Conservation (phyloP, 768 basidiomycete species). For the Heimioporus sp. region DNA sequence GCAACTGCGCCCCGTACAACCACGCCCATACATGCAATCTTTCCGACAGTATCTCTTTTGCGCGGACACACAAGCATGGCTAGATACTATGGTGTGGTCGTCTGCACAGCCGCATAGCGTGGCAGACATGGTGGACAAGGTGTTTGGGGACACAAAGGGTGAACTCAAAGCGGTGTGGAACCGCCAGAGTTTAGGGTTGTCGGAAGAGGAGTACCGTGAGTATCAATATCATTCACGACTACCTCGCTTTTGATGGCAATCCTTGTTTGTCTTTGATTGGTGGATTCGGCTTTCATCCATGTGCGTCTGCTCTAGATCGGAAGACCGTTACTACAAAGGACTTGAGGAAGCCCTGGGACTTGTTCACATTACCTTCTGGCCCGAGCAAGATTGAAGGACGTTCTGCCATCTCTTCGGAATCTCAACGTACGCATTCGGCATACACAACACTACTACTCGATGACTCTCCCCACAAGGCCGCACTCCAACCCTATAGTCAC, state of each 20-base stretch:
- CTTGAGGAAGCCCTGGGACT: slow-evolving; percentile 65
- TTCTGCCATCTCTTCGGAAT: slow-evolving; percentile 2
- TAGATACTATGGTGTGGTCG: slow-evolving; percentile 89
- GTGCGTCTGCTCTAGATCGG: slow-evolving; percentile 5
- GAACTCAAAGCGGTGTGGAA: slow-evolving; percentile 71
- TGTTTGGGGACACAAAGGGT: slow-evolving; percentile 46
- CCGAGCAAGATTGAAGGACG: background rate
- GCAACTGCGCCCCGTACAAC: slow-evolving; percentile 43
- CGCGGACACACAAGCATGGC: slow-evolving; percentile 55
- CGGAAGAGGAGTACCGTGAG: slow-evolving; percentile 61
- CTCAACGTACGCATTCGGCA: slow-evolving; percentile 36
- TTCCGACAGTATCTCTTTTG: slow-evolving; percentile 67
- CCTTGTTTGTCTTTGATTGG: slow-evolving; percentile 12
- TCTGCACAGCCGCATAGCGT: slow-evolving; percentile 83
- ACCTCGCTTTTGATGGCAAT: background rate
- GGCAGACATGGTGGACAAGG: slow-evolving; percentile 64
- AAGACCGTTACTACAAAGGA: slow-evolving; percentile 65
- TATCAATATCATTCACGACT: slow-evolving; percentile 23
- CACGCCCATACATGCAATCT: slow-evolving; percentile 62
- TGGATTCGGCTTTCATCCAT: background rate
- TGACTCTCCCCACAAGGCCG: slow-evolving; percentile 53
- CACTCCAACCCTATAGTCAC: slow-evolving; percentile 79
- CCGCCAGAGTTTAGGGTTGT: slow-evolving; percentile 73
- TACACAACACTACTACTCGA: slow-evolving; percentile 50
- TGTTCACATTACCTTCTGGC: slow-evolving; percentile 24